A percentile compares a stretch with the other conserved stretches of the same genome.
These are phyloP conservation scores for Chaetomium sp. DNA, from an alignment of 2,329 filamentous ascomycete species.

Conservation along the genomic window DNA sequence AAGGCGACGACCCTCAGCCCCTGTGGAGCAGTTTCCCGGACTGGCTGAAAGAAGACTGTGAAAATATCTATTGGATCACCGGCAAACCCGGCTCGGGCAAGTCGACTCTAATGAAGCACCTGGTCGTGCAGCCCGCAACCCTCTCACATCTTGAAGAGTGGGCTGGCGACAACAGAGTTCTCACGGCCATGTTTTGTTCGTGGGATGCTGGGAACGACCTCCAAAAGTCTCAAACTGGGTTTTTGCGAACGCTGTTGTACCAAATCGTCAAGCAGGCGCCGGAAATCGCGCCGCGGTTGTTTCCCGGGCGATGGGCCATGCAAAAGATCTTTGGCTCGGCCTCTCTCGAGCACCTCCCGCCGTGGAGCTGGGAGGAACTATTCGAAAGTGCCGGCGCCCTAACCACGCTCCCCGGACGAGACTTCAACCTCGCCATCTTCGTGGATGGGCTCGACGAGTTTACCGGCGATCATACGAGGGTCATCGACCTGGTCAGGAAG, in stretches of 20 bases:
- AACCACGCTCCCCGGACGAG: background rate
- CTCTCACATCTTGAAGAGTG: background rate
- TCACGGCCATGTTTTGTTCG: background rate
- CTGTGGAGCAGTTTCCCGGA: background rate
- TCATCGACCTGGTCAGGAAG: background rate
- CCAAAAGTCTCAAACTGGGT: background rate
- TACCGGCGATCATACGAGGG: background rate
- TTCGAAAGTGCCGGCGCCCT: background rate
- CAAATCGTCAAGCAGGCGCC: background rate
- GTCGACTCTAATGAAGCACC: background rate
- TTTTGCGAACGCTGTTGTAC: background rate
- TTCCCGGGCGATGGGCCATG: background rate
- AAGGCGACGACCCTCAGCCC: background rate
- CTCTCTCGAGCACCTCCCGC: background rate
- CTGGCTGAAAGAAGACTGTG: background rate
- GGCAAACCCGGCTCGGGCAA: slow-evolving; percentile 5
- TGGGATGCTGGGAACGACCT: slow-evolving; percentile 3
- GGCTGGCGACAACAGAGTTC: background rate
- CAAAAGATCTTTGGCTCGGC: background rate
- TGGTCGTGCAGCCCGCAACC: background rate
- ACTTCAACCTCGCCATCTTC: background rate
- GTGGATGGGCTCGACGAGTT: slow-evolving; percentile 1
- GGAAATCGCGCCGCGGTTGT: background rate
- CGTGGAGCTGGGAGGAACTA: background rate
- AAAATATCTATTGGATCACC: background rate